These are phyloP conservation scores for Cucumis sativus DNA, from an alignment of 306 rosid species.

Conservation along the genomic window Cucumber_9930_V3 NC_026659.2:16510501-16511000, in stretches of 20 bases:
- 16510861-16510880: constrained; percentile 82
- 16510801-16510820: not conserved
- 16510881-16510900: constrained; percentile 83
- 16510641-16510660: not conserved
- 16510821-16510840: not conserved
- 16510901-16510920: constrained; percentile 53
- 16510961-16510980: constrained; percentile 2
- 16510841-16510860: constrained; percentile 9
- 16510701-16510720: constrained; percentile 90
- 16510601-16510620: not conserved
- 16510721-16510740: constrained; percentile 80
- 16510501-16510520: not conserved
- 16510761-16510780: constrained; percentile 95
- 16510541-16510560: not conserved
- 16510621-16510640: not conserved
- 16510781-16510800: constrained; percentile 68
- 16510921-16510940: not conserved
- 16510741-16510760: constrained; percentile 90
- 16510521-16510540: not conserved
- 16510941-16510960: not conserved
- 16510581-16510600: not conserved
- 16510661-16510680: constrained; percentile 76
- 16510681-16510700: constrained; percentile 84
- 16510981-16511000: not conserved
- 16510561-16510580: not conserved